Conservation (phyloP, 2,329 filamentous ascomycete species). For the Neofusicoccum kwambonambiense region DNA sequence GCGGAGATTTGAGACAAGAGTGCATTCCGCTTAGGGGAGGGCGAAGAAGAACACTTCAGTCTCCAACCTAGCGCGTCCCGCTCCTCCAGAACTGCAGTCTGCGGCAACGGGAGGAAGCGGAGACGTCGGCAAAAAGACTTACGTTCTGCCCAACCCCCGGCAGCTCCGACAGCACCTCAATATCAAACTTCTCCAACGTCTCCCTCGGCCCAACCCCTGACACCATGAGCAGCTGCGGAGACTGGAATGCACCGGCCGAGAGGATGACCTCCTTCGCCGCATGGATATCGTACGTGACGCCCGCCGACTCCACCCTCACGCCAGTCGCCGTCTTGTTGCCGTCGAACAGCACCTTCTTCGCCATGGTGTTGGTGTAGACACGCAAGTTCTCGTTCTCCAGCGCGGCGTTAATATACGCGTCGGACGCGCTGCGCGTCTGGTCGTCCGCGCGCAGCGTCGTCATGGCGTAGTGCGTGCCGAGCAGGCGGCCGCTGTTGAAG, state of each 20-base stretch:
- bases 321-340: slow-evolving; percentile 26
- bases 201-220: slow-evolving; percentile 37
- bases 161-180: slow-evolving; percentile 24
- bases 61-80: too few species aligned
- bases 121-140: too few species aligned
- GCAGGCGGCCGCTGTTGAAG: slow-evolving; percentile 26
- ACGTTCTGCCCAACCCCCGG: slow-evolving; percentile 27
- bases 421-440: slow-evolving; percentile 22
- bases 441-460: slow-evolving; percentile 33
- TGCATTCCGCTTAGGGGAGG: too few species aligned
- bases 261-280: slow-evolving; percentile 46
- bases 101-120: too few species aligned
- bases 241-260: slow-evolving; percentile 43
- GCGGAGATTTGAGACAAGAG: too few species aligned
- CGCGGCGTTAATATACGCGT: slow-evolving; percentile 24
- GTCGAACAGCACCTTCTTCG: slow-evolving; percentile 25
- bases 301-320: slow-evolving; percentile 22
- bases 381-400: slow-evolving; percentile 19
- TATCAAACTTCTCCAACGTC: slow-evolving; percentile 25
- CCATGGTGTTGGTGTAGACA: slow-evolving; percentile 7
- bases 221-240: slow-evolving; percentile 41
- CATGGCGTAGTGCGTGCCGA: slow-evolving; percentile 26
- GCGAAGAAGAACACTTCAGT: too few species aligned
- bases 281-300: slow-evolving; percentile 19
- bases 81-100: too few species aligned